Percentiles rank a stretch among this genome's conserved stretches.
Evolutionary conservation across 768 basidiomycete species (phyloP).

Genomic region (Vararia minispora): DNA sequence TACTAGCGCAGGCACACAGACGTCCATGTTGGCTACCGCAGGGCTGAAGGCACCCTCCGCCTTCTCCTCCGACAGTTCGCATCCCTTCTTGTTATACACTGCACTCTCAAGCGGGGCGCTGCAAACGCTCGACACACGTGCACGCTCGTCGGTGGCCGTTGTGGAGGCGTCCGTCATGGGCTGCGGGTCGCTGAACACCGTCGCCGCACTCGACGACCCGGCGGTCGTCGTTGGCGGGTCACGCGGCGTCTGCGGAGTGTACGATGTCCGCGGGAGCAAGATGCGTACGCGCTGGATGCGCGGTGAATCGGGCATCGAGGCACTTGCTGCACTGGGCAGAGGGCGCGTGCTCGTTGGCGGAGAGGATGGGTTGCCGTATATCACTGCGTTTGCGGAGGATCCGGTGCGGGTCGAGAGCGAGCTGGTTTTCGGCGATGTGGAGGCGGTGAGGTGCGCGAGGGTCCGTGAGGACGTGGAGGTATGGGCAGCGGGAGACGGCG

Average conservation of each 20-base stretch:
- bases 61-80: background rate
- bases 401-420: constrained; percentile 3
- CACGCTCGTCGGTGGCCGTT: background rate
- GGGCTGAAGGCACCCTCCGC: constrained; percentile 1
- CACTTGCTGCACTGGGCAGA: constrained; percentile 2
- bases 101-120: constrained; percentile 9
- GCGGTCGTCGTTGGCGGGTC: constrained; percentile 7
- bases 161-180: constrained; percentile 4
- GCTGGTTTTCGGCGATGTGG: constrained; percentile 13
- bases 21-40: constrained; percentile 5
- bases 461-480: constrained; percentile 4
- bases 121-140: constrained; percentile 7
- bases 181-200: constrained; percentile 3
- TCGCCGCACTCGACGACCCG: constrained; percentile 4
- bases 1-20: constrained; percentile 4
- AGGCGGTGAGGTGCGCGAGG: constrained; percentile 9
- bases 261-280: constrained; percentile 4
- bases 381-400: constrained; percentile 4
- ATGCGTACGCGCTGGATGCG: constrained; percentile 10
- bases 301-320: constrained; percentile 4
- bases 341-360: constrained; percentile 10
- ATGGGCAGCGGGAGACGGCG: constrained; percentile 12
- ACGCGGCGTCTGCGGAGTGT: constrained; percentile 7
- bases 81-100: constrained; percentile 6
- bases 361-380: constrained; percentile 13